Conservation (phyloP, 805 yeast genomes). For the Maudiozyma turicensis region DNA sequence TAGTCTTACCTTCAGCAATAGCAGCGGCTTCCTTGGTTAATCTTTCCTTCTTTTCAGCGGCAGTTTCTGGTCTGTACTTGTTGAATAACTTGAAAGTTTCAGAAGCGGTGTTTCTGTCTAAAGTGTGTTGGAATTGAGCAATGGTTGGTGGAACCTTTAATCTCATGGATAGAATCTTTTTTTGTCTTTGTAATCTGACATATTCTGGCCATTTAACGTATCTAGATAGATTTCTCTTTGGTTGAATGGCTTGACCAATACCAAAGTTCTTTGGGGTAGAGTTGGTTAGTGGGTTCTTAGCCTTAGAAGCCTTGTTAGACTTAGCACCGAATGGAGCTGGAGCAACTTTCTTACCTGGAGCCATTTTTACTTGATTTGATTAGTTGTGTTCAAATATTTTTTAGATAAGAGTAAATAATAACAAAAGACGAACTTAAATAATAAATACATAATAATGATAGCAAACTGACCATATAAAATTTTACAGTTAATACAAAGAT, state of each 20-base stretch:
- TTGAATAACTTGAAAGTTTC: slow-evolving; percentile 93
- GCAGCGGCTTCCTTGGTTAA: slow-evolving; percentile 98
- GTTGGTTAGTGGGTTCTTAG: slow-evolving; percentile 80
- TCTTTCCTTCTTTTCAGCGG: slow-evolving; percentile 98
- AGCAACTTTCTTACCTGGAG: slow-evolving; percentile 79
- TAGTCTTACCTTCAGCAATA: slow-evolving; percentile 94
- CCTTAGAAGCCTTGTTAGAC: slow-evolving; percentile 44
- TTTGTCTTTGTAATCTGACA: slow-evolving; percentile 97
- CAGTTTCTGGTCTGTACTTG: slow-evolving; percentile 98
- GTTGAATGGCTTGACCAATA: slow-evolving; percentile 93
- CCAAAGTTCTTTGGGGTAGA: slow-evolving; percentile 89
- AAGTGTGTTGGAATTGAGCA: slow-evolving; percentile 89
- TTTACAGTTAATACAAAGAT: too few species aligned
- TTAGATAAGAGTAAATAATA: background rate
- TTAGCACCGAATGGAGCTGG: slow-evolving; percentile 94
- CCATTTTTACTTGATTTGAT: slow-evolving; percentile 29
- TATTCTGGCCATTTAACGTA: slow-evolving; percentile 99
- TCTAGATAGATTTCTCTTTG: slow-evolving; percentile 91
- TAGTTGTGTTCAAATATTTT: background rate
- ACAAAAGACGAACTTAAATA: too few species aligned
- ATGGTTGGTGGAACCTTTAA: slow-evolving; percentile 98
- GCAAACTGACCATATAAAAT: too few species aligned
- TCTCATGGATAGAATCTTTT: slow-evolving; percentile 90
- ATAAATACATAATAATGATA: too few species aligned
- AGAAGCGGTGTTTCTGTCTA: slow-evolving; percentile 98